Evolutionary conservation across 2,329 filamentous ascomycete genomes (phyloP).

Genomic region (Thielaviopsis populi): DNA sequence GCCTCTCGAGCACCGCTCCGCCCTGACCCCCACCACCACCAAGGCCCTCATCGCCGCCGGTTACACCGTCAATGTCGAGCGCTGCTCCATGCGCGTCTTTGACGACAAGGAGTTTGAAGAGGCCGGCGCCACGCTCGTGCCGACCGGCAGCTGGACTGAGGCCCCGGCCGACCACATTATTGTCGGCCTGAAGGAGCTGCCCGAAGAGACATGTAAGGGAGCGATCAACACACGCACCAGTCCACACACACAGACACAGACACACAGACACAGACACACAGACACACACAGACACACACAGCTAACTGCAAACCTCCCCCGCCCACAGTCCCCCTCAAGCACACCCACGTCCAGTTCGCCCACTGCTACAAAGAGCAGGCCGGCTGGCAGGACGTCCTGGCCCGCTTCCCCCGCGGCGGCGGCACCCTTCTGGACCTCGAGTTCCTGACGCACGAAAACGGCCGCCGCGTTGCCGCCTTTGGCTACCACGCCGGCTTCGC

Average conservation of each 20-base stretch:
- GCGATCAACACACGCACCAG: too few species aligned
- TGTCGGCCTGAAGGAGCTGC: conserved; percentile 64
- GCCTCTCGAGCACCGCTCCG: conserved; percentile 39
- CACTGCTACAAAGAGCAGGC: conserved; percentile 65
- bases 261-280: too few species aligned
- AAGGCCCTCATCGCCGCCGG: conserved; percentile 46
- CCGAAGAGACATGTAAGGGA: conserved; percentile 47
- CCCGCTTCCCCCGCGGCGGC: conserved; percentile 60
- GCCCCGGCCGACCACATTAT: conserved; percentile 55
- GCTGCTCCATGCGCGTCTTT: conserved; percentile 48
- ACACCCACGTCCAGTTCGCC: conserved; percentile 57
- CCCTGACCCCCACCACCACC: conserved; percentile 27
- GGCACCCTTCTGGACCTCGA: conserved; percentile 75
- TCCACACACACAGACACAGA: too few species aligned
- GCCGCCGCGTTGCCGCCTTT: conserved; percentile 54
- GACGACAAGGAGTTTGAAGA: conserved; percentile 44
- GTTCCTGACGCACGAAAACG: conserved; percentile 61
- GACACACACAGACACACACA: too few species aligned
- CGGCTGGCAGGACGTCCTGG: conserved; percentile 67
- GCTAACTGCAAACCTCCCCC: background rate
- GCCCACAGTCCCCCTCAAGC: conserved; percentile 45
- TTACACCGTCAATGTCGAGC: conserved; percentile 52
- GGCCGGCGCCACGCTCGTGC: conserved; percentile 49
- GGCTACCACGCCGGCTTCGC: conserved; percentile 65
- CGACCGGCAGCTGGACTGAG: conserved; percentile 51